These are phyloP conservation scores for Plectosphaerella sp. DNA, from an alignment of 2,329 filamentous ascomycete genomes.

Conservation along the genomic window DNA sequence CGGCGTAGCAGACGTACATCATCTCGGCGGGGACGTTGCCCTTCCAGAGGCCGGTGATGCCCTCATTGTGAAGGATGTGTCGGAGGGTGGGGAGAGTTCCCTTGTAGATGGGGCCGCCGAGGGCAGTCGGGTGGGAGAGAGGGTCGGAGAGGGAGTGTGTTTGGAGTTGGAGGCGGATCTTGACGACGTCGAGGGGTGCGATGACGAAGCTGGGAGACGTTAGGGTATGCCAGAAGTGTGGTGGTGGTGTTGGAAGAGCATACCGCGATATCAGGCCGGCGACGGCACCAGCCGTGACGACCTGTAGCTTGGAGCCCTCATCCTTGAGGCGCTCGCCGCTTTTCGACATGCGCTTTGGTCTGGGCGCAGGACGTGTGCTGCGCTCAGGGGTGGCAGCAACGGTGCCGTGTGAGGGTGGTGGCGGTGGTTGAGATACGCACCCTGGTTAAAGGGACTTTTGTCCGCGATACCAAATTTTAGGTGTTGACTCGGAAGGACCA, in stretches of 20 bases:
- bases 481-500: not conserved
- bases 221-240: constrained; percentile 5
- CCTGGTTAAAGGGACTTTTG: no score
- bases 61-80: constrained; percentile 75
- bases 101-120: constrained; percentile 57
- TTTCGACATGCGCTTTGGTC: constrained; percentile 29
- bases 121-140: constrained; percentile 46
- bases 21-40: constrained; percentile 94
- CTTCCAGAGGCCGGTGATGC: constrained; percentile 88
- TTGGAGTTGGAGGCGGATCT: constrained; percentile 95
- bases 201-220: constrained; percentile 69
- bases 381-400: not conserved
- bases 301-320: constrained; percentile 56
- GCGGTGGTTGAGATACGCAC: no score
- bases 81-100: constrained; percentile 72
- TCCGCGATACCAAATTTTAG: not conserved
- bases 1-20: constrained; percentile 88
- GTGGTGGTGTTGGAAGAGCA: constrained; percentile 9
- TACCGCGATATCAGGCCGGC: constrained; percentile 88
- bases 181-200: constrained; percentile 93
- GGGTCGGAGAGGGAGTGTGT: constrained; percentile 78
- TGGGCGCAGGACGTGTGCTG: not conserved
- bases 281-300: constrained; percentile 50
- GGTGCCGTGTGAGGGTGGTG: not conserved
- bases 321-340: constrained; percentile 46